These are phyloP conservation scores for Arachnopeziza araneosa DNA, from an alignment of 2,329 filamentous ascomycete genomes.

Conservation along the genomic window DNA sequence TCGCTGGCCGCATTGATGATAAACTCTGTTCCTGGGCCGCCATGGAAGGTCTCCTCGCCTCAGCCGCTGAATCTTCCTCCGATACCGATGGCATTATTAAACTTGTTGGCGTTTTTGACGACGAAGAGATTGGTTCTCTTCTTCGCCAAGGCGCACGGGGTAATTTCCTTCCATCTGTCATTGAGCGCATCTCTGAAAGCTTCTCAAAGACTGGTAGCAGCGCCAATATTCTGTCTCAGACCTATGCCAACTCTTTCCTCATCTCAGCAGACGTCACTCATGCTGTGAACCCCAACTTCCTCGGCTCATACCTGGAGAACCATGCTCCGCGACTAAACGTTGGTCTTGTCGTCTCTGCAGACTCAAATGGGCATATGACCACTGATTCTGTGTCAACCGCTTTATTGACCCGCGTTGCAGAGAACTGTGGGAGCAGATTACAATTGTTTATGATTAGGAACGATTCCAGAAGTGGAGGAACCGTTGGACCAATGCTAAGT, in stretches of 20 bases:
- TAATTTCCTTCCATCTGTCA: slow-evolving; percentile 77
- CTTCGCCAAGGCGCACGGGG: slow-evolving; percentile 84
- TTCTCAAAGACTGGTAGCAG: slow-evolving; percentile 44
- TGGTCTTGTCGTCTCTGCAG: slow-evolving; percentile 72
- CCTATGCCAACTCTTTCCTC: slow-evolving; percentile 87
- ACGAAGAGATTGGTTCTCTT: slow-evolving; percentile 91
- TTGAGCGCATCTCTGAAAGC: slow-evolving; percentile 76
- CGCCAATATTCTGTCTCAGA: slow-evolving; percentile 65
- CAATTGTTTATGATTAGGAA: slow-evolving; percentile 96
- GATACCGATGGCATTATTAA: slow-evolving; percentile 68
- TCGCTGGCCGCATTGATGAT: slow-evolving; percentile 91
- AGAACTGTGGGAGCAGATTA: slow-evolving; percentile 63
- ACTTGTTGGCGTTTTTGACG: slow-evolving; percentile 89
- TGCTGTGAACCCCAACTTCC: slow-evolving; percentile 92
- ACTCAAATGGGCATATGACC: slow-evolving; percentile 93
- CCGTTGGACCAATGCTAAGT: slow-evolving; percentile 88
- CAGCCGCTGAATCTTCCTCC: slow-evolving; percentile 49
- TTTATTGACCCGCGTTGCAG: slow-evolving; percentile 72
- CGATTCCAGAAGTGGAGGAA: slow-evolving; percentile 82
- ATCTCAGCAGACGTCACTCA: slow-evolving; percentile 91
- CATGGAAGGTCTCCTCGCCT: slow-evolving; percentile 73
- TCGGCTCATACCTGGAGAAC: slow-evolving; percentile 72
- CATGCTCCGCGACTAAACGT: slow-evolving; percentile 87
- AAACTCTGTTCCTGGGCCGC: slow-evolving; percentile 96
- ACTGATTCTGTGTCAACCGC: slow-evolving; percentile 83